Base-by-base conservation (phyloP, 2,329 filamentous ascomycete species). In the Colletotrichum sp. region DNA sequence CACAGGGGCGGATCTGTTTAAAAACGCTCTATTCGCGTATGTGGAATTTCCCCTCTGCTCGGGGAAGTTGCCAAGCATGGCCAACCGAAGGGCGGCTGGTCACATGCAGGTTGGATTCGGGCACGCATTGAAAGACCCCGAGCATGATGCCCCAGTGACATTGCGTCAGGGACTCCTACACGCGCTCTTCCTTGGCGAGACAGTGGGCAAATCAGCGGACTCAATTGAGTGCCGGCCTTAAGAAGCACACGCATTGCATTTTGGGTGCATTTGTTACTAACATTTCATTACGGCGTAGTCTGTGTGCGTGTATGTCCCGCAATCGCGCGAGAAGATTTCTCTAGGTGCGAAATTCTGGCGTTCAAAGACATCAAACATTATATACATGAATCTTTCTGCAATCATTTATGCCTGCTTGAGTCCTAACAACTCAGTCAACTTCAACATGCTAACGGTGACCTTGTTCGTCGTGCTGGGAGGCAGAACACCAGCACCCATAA, bases 391-490 rank as follows among this genome's bases (percentile, higher is more conserved):
- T 3, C 21, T 5, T 21, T 32, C 18, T 2, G 14, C 36, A 8
- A 2, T 58, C n/a, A 4, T 28, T 63, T 16, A 75, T 26, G 69
- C 73, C 61, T 73, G 69, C 65, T 69, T 70, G n/a, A 76, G 73
- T 16, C 65, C 70, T 21, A 77, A 14, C 9, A 77, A 62, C 75
- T 83, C 76, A 1, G 81, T 81, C 4, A 82, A 69, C 26, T 78
- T 77, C 13, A 84, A 79, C 38, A 86, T 81, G 55, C 84, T 86
- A 48, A 85, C 71, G 16, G 81, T 84, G 4, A 87, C 82, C 79
- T 84, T 81, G 56, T 90, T 89, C 38, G 85, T 85, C 38, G 82
- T 88, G 56, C 83, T 87, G 2, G 86, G 86, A 6, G 88, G 88
- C 78, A 88, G 80, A n/a, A 85, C 82, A 1, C 86, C 85, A 0